Evolutionary conservation across 2,329 filamentous ascomycete genomes (phyloP).

Genomic region (Beauveria sp.): DNA sequence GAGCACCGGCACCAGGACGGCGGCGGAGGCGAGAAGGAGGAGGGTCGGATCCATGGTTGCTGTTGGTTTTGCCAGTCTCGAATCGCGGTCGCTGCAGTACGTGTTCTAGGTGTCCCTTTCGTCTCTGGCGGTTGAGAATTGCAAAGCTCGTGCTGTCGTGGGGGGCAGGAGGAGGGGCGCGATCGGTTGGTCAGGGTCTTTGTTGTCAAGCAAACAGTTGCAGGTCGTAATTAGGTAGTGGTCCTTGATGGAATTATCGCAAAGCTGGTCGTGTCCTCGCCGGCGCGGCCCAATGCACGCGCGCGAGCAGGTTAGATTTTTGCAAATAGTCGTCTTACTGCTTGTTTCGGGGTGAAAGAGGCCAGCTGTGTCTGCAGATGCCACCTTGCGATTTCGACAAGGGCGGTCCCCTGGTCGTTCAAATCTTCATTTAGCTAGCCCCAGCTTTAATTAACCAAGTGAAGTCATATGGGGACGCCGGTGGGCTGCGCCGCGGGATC

Average conservation of each 20-base stretch:
- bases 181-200: neutral
- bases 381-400: conserved; percentile 22
- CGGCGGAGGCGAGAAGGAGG: conserved; percentile 22
- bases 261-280: neutral
- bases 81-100: neutral
- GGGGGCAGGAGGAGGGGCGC: neutral
- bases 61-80: neutral
- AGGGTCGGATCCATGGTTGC: conserved; percentile 14
- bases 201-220: neutral
- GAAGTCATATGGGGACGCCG: conserved; percentile 9
- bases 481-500: neutral
- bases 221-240: neutral
- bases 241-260: no score
- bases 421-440: conserved; percentile 12
- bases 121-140: neutral
- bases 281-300: neutral
- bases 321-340: neutral
- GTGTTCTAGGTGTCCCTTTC: neutral
- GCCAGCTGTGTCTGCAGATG: conserved; percentile 15
- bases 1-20: conserved; percentile 39
- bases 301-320: neutral
- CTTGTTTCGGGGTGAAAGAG: neutral
- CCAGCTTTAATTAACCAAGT: conserved; percentile 10
- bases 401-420: conserved; percentile 13
- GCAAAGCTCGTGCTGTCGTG: neutral